Conservation (phyloP, 768 basidiomycete genomes). For the Macrolepiota albuminosa region DNA sequence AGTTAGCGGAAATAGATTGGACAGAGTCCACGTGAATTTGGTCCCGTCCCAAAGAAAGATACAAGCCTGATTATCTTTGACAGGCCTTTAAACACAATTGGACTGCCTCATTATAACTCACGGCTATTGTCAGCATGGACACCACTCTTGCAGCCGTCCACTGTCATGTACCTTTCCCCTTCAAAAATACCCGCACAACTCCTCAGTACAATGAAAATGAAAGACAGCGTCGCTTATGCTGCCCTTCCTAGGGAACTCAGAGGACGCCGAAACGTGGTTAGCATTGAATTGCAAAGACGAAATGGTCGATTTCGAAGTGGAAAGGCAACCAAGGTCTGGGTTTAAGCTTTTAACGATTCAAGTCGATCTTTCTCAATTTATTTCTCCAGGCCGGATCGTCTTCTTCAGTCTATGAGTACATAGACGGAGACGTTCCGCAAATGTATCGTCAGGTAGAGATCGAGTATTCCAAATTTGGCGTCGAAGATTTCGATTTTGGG, state of each 20-base stretch:
- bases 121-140: slow-evolving; percentile 74
- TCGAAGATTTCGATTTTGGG: slow-evolving; percentile 99
- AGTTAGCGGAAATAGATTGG: slow-evolving; percentile 75
- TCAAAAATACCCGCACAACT: slow-evolving; percentile 78
- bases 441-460: slow-evolving; percentile 93
- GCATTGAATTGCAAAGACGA: slow-evolving; percentile 44
- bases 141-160: slow-evolving; percentile 33
- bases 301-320: slow-evolving; percentile 86
- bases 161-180: slow-evolving; percentile 58
- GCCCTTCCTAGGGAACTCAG: slow-evolving; percentile 80
- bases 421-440: slow-evolving; percentile 61
- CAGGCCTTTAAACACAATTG: slow-evolving; percentile 86
- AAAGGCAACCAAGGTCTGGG: slow-evolving; percentile 47
- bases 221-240: slow-evolving; percentile 90
- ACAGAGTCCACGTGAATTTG: slow-evolving; percentile 65
- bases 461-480: slow-evolving; percentile 97
- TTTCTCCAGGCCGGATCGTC: slow-evolving; percentile 46
- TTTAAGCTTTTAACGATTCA: slow-evolving; percentile 15
- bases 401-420: slow-evolving; percentile 46
- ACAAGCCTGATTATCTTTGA: neutral
- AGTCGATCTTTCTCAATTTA: slow-evolving; percentile 3
- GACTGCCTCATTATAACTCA: slow-evolving; percentile 78
- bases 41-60: neutral
- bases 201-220: slow-evolving; percentile 71
- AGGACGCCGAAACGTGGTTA: slow-evolving; percentile 76